Evolutionary conservation across 495 filamentous ascomycete genomes (phyloP).

Genomic region (Darksidea phi): DNA sequence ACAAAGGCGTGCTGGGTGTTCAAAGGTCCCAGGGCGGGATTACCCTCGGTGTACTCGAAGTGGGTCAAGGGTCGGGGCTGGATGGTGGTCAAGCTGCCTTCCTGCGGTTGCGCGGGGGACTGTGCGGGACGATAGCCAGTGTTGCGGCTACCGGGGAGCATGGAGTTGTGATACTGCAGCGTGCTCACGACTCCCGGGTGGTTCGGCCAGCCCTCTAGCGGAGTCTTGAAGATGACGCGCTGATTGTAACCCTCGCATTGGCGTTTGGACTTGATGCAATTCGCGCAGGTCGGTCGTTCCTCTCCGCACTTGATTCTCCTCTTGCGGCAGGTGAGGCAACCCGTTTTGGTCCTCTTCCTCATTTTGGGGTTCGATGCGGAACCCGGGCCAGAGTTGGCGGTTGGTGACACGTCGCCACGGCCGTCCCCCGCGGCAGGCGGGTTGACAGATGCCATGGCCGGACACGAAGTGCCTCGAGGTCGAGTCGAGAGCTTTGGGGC

Average conservation of each 20-base stretch:
- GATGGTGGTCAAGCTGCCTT: slow-evolving; percentile 13
- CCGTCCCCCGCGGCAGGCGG: slow-evolving; percentile 1
- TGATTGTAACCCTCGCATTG: slow-evolving; percentile 94
- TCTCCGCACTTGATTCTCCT: slow-evolving; percentile 97
- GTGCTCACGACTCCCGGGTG: slow-evolving; percentile 31
- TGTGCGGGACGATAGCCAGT: slow-evolving; percentile 1
- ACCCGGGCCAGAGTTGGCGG: slow-evolving; percentile 5
- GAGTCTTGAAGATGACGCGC: slow-evolving; percentile 88
- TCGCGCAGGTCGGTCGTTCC: slow-evolving; percentile 83
- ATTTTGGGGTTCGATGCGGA: slow-evolving; percentile 33
- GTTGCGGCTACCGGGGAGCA: slow-evolving; percentile 32
- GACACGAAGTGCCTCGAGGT: background rate
- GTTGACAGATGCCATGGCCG: slow-evolving; percentile 16
- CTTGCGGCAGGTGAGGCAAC: slow-evolving; percentile 92
- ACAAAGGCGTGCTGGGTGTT: slow-evolving; percentile 7
- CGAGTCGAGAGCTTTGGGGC: background rate
- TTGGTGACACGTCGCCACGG: slow-evolving; percentile 19
- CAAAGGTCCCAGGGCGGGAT: slow-evolving; percentile 10
- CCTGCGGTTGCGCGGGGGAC: slow-evolving; percentile 5
- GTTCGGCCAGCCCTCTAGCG: slow-evolving; percentile 55
- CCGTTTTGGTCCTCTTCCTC: slow-evolving; percentile 90
- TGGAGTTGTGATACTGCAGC: slow-evolving; percentile 34
- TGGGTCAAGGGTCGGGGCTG: slow-evolving; percentile 24
- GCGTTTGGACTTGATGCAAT: slow-evolving; percentile 93
- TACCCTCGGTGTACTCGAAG: slow-evolving; percentile 25